Evolutionary conservation across 2,329 filamentous ascomycete genomes (phyloP), one percentile per base, ranked within the genome.

Genomic region (Aspergillus ochraceus): DNA sequence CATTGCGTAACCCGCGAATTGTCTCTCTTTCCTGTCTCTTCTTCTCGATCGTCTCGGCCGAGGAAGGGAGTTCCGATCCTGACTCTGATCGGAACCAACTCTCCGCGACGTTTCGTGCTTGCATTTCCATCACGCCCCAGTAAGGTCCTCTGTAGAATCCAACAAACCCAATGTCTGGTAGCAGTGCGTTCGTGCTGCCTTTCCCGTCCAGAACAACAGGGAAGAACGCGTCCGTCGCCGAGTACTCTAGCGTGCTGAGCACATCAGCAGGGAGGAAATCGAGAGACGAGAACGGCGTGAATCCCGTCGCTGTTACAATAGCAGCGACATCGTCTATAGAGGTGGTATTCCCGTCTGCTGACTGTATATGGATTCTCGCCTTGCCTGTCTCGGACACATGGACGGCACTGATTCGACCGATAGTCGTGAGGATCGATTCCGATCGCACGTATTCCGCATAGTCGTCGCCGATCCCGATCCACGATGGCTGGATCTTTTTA

Each of bases 71-170:
- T 4, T 52, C 45, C 8, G 55, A n/a, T 11, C 52, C 20, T 2
- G 55, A 10, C 10, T 60, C 42, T 3, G 32, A 17, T n/a, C 17
- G 52, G 6, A 69, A 74, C 89, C 90, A 93, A 11, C 86, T 71
- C 12, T 82, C 74, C 0, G 87, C 81, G 6, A 93, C 77, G 62
- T 90, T 83, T 1, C 89, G 84, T 2, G 91, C 88, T 75, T 96
- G 91, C 88, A 92, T 90, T 73, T 95, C 91, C 83, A 94, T 92
- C 0, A 92, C 87, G 1, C 89, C 89, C 91, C 91, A 96, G 72
- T 91, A 95, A 0, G 91, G 90, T 0, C 90, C 90, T 61, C 91
- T 84, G 70, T 96, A 96, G 74, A 92, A 92, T 0, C 91, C 91
- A 1, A 95, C 88, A 67, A 95, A 93, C 0, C 90, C 90, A 0